Percentiles rank a stretch among this genome's conserved stretches.
phyloP scores from a whole-genome alignment of 2,329 filamentous ascomycete species.

The Trichothecium sympodiale region DNA sequence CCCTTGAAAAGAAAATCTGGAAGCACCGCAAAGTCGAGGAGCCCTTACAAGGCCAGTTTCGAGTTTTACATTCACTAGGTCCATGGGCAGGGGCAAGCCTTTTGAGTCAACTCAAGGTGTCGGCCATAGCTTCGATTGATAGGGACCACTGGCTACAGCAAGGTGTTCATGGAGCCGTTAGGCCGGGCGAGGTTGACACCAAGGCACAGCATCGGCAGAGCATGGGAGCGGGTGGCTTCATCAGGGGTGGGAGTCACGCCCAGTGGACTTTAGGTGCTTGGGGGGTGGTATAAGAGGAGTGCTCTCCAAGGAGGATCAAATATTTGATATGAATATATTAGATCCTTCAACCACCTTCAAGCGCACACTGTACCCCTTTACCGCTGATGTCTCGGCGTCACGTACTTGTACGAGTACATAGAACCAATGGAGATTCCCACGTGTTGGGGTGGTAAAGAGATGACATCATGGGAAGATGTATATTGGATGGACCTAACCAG shows the following conservation, averaged over 20 bases:
- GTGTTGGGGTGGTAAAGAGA: too few species aligned
- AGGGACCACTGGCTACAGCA: constrained; percentile 60
- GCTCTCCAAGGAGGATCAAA: too few species aligned
- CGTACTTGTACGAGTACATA: too few species aligned
- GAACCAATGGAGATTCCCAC: too few species aligned
- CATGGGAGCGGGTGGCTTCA: constrained; percentile 44
- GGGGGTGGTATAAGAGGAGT: constrained; percentile 36
- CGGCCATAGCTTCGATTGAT: constrained; percentile 59
- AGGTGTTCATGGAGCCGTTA: constrained; percentile 50
- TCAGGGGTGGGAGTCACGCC: constrained; percentile 26
- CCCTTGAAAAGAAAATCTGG: constrained; percentile 24
- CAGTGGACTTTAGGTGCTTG: constrained; percentile 54
- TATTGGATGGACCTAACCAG: too few species aligned
- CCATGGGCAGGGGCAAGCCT: constrained; percentile 67
- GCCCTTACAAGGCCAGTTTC: constrained; percentile 45
- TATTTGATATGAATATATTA: too few species aligned
- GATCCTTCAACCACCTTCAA: too few species aligned
- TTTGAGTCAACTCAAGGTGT: constrained; percentile 55
- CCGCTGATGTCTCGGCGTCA: too few species aligned
- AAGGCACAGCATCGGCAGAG: constrained; percentile 52
- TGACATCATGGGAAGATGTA: too few species aligned
- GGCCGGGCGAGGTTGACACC: constrained; percentile 46
- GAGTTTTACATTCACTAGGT: constrained; percentile 59
- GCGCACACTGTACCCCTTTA: too few species aligned
- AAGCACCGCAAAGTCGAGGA: constrained; percentile 23